Conservation (phyloP, 2,329 filamentous ascomycete genomes). For the Ilyonectria sp. region DNA sequence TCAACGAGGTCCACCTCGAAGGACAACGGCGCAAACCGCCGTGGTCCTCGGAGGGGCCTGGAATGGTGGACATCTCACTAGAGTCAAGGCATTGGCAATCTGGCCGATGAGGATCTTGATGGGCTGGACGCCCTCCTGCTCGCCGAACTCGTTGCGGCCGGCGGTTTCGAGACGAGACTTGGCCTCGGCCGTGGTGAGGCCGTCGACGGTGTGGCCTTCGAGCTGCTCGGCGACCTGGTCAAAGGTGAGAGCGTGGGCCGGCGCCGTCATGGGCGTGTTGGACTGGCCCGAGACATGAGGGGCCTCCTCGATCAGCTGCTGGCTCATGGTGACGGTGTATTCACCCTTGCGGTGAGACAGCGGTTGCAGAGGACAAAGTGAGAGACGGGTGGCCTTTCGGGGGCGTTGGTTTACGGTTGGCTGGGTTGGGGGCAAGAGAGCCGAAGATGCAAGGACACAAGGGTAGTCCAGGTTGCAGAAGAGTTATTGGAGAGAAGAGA, state of each 20-base stretch:
- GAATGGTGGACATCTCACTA: conserved; percentile 60
- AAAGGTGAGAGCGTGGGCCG: conserved; percentile 40
- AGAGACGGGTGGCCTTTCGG: neutral
- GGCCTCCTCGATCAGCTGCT: conserved; percentile 30
- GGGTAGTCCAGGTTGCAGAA: neutral
- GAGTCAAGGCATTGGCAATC: conserved; percentile 78
- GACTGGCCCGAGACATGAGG: conserved; percentile 43
- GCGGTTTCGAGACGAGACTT: conserved; percentile 68
- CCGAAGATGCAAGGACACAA: neutral
- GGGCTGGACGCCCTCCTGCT: conserved; percentile 71
- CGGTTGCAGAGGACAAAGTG: neutral
- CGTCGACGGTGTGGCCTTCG: conserved; percentile 58
- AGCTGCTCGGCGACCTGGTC: conserved; percentile 40
- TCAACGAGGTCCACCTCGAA: neutral
- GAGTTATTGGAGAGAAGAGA: neutral
- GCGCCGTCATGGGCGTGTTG: conserved; percentile 43
- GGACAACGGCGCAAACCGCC: neutral
- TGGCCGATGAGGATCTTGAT: conserved; percentile 76
- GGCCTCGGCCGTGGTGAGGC: conserved; percentile 69
- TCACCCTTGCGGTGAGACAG: neutral
- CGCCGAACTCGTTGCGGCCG: conserved; percentile 76
- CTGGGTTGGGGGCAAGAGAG: neutral
- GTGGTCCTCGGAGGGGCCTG: neutral
- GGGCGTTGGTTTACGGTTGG: neutral
- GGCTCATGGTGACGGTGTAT: conserved; percentile 27